These are phyloP conservation scores for Astrephomene gubernaculifera DNA, from an alignment of 139 green algal species.

Conservation along the genomic window DNA sequence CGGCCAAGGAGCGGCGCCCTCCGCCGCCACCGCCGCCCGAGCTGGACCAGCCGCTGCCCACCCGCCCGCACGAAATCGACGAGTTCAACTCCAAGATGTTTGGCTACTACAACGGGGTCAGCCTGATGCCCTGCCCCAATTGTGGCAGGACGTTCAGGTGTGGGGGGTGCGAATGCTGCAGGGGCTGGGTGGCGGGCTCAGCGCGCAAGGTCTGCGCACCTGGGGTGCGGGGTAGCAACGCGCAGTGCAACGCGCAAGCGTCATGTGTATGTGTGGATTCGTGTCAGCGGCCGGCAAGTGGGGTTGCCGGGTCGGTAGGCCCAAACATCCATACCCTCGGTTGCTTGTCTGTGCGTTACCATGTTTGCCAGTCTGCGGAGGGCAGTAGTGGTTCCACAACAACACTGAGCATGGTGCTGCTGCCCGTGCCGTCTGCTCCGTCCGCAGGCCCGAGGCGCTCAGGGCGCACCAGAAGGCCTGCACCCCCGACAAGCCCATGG, in stretches of 20 bases:
- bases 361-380: too few species aligned
- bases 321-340: too few species aligned
- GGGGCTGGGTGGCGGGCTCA: neutral
- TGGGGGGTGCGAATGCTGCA: neutral
- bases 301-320: too few species aligned
- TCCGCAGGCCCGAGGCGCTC: conserved; percentile 53
- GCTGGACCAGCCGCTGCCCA: conserved; percentile 64
- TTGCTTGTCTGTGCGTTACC: too few species aligned
- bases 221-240: too few species aligned
- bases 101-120: conserved; percentile 46
- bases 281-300: too few species aligned
- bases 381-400: too few species aligned
- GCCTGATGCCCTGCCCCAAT: conserved; percentile 50
- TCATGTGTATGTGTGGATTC: too few species aligned
- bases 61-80: conserved; percentile 45
- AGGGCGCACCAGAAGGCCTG: conserved; percentile 59
- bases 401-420: too few species aligned
- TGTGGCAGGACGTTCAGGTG: conserved; percentile 60
- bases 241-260: too few species aligned
- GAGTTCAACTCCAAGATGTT: conserved; percentile 68
- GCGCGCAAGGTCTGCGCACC: too few species aligned
- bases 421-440: neutral
- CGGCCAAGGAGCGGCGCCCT: conserved; percentile 53
- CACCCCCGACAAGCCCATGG: conserved; percentile 21
- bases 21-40: conserved; percentile 60